Base-by-base conservation (phyloP, 2,329 filamentous ascomycete genomes). In the Lachnellula hyalina region DNA sequence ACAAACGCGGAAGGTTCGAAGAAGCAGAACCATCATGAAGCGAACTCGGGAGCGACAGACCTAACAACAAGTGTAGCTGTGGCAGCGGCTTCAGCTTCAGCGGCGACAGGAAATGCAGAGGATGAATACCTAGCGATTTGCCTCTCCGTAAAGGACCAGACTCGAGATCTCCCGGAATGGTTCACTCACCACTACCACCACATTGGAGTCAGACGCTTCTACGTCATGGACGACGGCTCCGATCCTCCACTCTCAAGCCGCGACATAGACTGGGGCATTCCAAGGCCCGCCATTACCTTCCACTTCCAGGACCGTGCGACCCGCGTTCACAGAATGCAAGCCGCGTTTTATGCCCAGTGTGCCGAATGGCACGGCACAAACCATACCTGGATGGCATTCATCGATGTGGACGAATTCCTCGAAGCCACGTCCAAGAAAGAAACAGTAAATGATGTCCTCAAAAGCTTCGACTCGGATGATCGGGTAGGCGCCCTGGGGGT, bases 371-470 rank as follows among this genome's bases (percentile, higher is more conserved):
- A 63, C 42, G 62, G 64, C 25, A 55, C 55, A 14, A 58, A 59
- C 14, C 67, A 70, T 54, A 67, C 60, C 9, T 70, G 68, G 67
- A 67, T 70, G 17, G 68, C 63, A 8, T 70, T 67, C 52, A 57
- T 71, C 32, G 69, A 70, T 57, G 59, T 56, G 19, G 68, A 71
- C 51, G 68, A 68, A 48, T 68, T 63, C 42, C 55, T 65, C 5
- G 53, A 63, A 17, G 34, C 51, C 28, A 59, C 60, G 41, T 41
- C 60, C 14, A 53, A 53, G 1, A 49, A 57, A 2, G 61, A 69
- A 47, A 68, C 63, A 0, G 49, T 70, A 3, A 54, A 57, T 12
- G 59, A 63, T 3, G 53, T 71, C 11, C 57, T 72, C 25, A 57
- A 56, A 36, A 55, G 40, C 4, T 63, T 68, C 21, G 64, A 69